Percentiles rank a stretch among this genome's conserved stretches.
Evolutionary conservation across 352 stramenopile genomes (phyloP).

Genomic region (Globisporangium uncinulatum): DNA sequence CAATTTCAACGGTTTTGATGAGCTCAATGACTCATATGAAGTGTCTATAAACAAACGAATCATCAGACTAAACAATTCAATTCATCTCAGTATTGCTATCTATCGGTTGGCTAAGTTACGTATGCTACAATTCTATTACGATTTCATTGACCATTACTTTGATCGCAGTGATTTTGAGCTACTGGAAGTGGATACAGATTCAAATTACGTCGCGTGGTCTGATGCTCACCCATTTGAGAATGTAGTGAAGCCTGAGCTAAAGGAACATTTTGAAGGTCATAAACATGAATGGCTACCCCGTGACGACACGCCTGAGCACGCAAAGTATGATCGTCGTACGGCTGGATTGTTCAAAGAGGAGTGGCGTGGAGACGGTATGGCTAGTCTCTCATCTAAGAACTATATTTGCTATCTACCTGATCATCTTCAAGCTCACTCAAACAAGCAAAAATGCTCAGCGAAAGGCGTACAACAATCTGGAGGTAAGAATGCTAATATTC

Average conservation of each 20-base stretch:
- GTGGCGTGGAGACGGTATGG: conserved; percentile 15
- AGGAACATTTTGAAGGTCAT: conserved; percentile 11
- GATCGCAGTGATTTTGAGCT: conserved; percentile 13
- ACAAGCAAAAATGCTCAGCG: conserved; percentile 10
- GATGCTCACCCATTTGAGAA: conserved; percentile 12
- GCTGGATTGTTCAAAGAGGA: conserved; percentile 21
- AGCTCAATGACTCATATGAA: conserved; percentile 13
- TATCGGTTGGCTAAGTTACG: conserved; percentile 13
- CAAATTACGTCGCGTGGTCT: conserved; percentile 10
- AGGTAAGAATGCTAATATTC: background rate
- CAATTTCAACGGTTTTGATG: conserved; percentile 11
- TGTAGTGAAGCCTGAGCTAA: conserved; percentile 13
- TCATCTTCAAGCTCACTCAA: background rate
- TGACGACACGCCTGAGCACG: background rate
- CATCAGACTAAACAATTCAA: conserved; percentile 8
- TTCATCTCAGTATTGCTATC: conserved; percentile 14
- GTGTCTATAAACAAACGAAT: conserved; percentile 11
- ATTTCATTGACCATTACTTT: conserved; percentile 13
- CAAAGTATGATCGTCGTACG: conserved; percentile 8
- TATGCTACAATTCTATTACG: conserved; percentile 15
- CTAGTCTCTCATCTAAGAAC: conserved; percentile 15
- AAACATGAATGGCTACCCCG: conserved; percentile 17
- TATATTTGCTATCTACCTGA: conserved; percentile 15
- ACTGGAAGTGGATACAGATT: conserved; percentile 14
- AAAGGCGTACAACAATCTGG: conserved; percentile 12